These are phyloP conservation scores for Favolaschia claudopus DNA, from an alignment of 768 basidiomycete genomes.

Conservation along the genomic window DNA sequence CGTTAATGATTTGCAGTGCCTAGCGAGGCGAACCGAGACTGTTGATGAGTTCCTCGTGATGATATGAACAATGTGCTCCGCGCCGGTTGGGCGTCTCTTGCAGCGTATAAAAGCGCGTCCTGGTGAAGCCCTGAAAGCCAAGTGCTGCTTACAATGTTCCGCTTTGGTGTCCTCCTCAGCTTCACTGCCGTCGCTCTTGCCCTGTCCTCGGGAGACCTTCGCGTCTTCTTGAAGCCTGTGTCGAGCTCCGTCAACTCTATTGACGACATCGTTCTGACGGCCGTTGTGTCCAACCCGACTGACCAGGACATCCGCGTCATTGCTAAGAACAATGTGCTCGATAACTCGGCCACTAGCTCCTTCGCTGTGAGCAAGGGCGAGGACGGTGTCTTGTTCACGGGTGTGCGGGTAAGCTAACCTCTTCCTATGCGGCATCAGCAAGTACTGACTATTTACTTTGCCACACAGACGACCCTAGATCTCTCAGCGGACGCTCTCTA, in stretches of 20 bases:
- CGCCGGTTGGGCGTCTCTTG: no score
- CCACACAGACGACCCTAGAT: slow-evolving; percentile 7
- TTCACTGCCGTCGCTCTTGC: slow-evolving; percentile 8
- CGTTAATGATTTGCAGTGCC: no score
- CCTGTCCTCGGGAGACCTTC: slow-evolving; percentile 15
- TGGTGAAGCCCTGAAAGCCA: no score
- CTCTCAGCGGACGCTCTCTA: slow-evolving; percentile 9
- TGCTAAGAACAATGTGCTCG: slow-evolving; percentile 24
- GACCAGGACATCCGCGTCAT: slow-evolving; percentile 19
- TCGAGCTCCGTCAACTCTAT: slow-evolving; percentile 8
- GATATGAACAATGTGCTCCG: no score
- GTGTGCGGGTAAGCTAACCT: slow-evolving; percentile 6
- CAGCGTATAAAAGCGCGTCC: no score
- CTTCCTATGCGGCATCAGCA: neutral
- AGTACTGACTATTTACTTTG: neutral
- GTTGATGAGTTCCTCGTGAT: no score
- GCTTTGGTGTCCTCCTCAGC: slow-evolving; percentile 12
- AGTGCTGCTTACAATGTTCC: no score
- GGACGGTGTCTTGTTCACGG: slow-evolving; percentile 12
- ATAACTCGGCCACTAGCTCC: slow-evolving; percentile 10
- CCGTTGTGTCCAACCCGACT: slow-evolving; percentile 20
- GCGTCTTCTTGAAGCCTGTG: slow-evolving; percentile 17
- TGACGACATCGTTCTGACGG: slow-evolving; percentile 19
- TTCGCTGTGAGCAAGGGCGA: slow-evolving; percentile 18
- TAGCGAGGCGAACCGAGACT: no score